phyloP scores from a whole-genome alignment of 2,329 filamentous ascomycete genomes.

The Domatiomyces catenatus region DNA sequence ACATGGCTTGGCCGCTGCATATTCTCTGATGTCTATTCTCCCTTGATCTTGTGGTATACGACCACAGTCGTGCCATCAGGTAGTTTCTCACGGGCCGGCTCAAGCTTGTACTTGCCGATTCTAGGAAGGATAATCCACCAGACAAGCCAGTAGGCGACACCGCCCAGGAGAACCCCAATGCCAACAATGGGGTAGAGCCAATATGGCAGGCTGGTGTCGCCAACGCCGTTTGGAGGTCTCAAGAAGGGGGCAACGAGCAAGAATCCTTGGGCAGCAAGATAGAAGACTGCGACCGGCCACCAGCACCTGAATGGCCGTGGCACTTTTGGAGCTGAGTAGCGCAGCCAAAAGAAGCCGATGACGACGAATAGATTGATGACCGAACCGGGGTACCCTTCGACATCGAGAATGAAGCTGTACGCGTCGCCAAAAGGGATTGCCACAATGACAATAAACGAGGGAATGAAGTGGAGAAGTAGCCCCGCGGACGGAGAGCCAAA shows the following conservation, averaged over 20 bases:
- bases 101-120: constrained; percentile 2
- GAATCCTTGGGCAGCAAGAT: constrained; percentile 46
- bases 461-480: constrained; percentile 48
- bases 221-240: constrained; percentile 33
- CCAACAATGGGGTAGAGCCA: constrained; percentile 43
- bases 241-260: constrained; percentile 47
- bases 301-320: constrained; percentile 40
- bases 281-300: constrained; percentile 41
- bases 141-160: constrained; percentile 37
- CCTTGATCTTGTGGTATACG: background rate
- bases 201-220: constrained; percentile 35
- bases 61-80: background rate
- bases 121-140: constrained; percentile 32
- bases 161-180: constrained; percentile 36
- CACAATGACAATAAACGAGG: constrained; percentile 48
- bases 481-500: constrained; percentile 48
- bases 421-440: constrained; percentile 52
- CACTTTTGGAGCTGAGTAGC: constrained; percentile 17
- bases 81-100: background rate
- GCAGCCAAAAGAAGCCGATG: constrained; percentile 38
- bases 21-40: background rate
- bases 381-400: constrained; percentile 21
- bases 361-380: constrained; percentile 24
- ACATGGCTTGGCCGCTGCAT: too few species aligned
- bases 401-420: constrained; percentile 44